Base-by-base conservation (phyloP, 2,329 filamentous ascomycete species). In the Colletotrichum eremochloae region DNA sequence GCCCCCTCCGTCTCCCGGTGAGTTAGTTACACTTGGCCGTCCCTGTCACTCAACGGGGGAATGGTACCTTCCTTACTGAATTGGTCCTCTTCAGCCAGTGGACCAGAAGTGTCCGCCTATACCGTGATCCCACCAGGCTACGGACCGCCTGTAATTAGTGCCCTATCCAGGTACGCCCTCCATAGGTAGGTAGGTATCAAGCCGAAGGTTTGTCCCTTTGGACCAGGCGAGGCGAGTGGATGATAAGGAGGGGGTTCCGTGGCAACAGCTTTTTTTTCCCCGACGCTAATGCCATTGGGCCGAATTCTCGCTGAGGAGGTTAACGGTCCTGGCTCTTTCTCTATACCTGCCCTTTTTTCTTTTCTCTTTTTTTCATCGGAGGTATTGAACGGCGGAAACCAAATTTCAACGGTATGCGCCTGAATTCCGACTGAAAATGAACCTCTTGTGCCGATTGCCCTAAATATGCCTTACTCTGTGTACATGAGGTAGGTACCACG, bases 261-360 rank as follows among this genome's bases (percentile, higher is more conserved):
- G 24, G 61, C 48, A 63, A 63, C 44, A n/a, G 38, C 36, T 29
- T 56, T 56, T 63, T 33, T 56, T 64, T 24, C 24, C 24, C 24
- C 48, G 46, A 63, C 67, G 67, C 67, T 55, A 66, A 67, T 67
- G 53, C 53, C 62, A n/a, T 46, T 55, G 48, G 48, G 53, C 46
- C 63, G 60, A 61, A 40, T 44, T 24, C 40, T 57, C 48, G 50
- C 9, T 11, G 15, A 58, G 36, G 36, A 24, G 31, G 42, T 50
- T 40, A 48, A 33, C 24, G 20, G 61, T 24, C 58, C 24, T 63
- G 29, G 29, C 46, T 42, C 5, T 15, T 31, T 33, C 52, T 65
- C 33, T 61, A 56, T 36, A 46, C 7, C 60, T 24, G 24, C 24
- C 24, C 24, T 24, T 24, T 24, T 24, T 24, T 40, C 29, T 31